Percentiles rank a stretch among this genome's conserved stretches.
These are phyloP conservation scores for Sugiyamaella japonica DNA, from an alignment of 1,139 yeast species.

Conservation along the genomic window DNA sequence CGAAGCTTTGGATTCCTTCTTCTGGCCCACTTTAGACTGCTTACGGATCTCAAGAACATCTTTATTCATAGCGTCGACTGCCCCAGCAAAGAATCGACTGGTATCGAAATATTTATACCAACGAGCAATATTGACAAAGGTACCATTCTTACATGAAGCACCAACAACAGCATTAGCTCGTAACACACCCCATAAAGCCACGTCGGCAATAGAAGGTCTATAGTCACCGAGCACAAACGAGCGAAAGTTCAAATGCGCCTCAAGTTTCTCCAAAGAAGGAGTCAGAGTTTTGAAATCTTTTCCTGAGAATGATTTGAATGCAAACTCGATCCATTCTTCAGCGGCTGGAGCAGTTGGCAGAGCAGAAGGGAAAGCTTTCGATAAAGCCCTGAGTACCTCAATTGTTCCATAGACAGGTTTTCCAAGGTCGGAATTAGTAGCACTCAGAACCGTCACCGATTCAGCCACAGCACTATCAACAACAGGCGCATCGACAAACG, in stretches of 20 bases:
- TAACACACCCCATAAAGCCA: slow-evolving; percentile 90
- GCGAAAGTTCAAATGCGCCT: slow-evolving; percentile 80
- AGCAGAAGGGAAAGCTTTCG: slow-evolving; percentile 48
- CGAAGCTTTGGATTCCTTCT: slow-evolving; percentile 62
- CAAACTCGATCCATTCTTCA: slow-evolving; percentile 64
- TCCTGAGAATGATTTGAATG: slow-evolving; percentile 65
- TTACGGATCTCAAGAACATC: slow-evolving; percentile 74
- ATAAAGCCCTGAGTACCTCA: slow-evolving; percentile 49
- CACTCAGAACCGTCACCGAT: slow-evolving; percentile 46
- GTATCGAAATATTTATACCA: slow-evolving; percentile 84
- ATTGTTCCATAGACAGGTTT: slow-evolving; percentile 49
- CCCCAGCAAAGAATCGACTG: slow-evolving; percentile 65
- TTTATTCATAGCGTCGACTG: slow-evolving; percentile 66
- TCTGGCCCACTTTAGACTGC: slow-evolving; percentile 56
- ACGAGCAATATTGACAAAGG: slow-evolving; percentile 82
- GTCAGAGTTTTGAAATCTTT: slow-evolving; percentile 89
- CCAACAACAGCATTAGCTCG: slow-evolving; percentile 93
- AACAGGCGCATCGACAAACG: slow-evolving; percentile 49
- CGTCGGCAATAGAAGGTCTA: slow-evolving; percentile 69
- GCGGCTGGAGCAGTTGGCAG: slow-evolving; percentile 27
- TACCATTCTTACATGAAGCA: slow-evolving; percentile 80
- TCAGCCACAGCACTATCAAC: slow-evolving; percentile 39
- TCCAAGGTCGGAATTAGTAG: slow-evolving; percentile 40
- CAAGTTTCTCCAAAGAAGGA: slow-evolving; percentile 74
- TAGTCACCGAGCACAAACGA: slow-evolving; percentile 68